Evolutionary conservation across 176 grass and related monocot genomes (phyloP).

Genomic region (Bonia amplexicaulis): DNA sequence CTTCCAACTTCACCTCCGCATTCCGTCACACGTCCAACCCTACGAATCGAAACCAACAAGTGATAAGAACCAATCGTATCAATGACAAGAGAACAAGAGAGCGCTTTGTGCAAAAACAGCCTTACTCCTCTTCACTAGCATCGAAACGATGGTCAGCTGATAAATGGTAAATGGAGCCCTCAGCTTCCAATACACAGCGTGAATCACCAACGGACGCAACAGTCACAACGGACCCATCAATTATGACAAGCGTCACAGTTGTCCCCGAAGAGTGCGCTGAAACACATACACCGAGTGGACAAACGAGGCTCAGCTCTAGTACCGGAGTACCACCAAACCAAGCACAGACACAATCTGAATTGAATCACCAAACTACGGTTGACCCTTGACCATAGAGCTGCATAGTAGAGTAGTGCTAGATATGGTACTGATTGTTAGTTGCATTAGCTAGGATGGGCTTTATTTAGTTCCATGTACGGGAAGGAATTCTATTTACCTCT

Average conservation of each 20-base stretch:
- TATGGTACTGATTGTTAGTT: background rate
- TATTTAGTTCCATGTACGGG: background rate
- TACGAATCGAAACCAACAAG: constrained; percentile 19
- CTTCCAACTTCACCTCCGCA: constrained; percentile 91
- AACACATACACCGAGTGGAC: background rate
- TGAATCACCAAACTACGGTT: background rate
- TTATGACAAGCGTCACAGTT: constrained; percentile 87
- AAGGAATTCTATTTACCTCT: constrained; percentile 51
- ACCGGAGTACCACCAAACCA: background rate
- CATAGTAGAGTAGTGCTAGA: background rate
- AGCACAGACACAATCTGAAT: background rate
- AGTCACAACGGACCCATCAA: constrained; percentile 68
- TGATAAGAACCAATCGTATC: background rate
- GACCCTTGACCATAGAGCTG: background rate
- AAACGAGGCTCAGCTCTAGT: background rate
- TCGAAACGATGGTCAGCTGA: constrained; percentile 91
- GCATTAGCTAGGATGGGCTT: background rate
- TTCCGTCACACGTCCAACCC: constrained; percentile 78
- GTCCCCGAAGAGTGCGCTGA: constrained; percentile 81
- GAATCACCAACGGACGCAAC: constrained; percentile 90
- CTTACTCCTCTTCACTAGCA: constrained; percentile 78
- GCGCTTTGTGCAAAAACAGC: background rate
- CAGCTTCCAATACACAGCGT: constrained; percentile 68
- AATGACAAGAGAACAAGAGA: background rate
- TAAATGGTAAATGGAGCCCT: constrained; percentile 65